A percentile compares a stretch with the other conserved stretches of the same genome.
Evolutionary conservation across 164 flowering plant species (phyloP).

Genomic region (Macadamia tetraphylla): DNA sequence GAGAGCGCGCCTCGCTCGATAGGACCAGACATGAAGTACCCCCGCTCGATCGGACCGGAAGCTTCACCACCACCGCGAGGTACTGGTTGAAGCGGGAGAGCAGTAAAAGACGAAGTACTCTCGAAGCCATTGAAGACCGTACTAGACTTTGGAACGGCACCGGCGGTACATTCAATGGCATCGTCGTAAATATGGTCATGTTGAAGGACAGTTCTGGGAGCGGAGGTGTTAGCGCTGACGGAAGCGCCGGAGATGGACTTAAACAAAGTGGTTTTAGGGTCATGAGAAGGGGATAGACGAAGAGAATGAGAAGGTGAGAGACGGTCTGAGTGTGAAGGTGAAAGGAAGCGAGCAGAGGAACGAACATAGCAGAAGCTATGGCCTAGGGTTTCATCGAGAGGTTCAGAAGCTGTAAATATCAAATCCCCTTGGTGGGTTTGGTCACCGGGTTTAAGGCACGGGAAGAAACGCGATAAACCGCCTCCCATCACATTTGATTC

Average conservation of each 20-base stretch:
- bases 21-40: constrained; percentile 96
- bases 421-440: constrained; percentile 28
- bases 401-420: constrained; percentile 42
- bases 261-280: constrained; percentile 47
- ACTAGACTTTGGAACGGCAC: constrained; percentile 10
- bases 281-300: constrained; percentile 56
- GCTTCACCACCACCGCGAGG: constrained; percentile 45
- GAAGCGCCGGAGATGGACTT: constrained; percentile 92
- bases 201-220: constrained; percentile 66
- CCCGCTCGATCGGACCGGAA: constrained; percentile 56
- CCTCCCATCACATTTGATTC: constrained; percentile 34
- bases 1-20: constrained; percentile 84
- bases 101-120: constrained; percentile 70
- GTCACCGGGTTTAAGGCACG: constrained; percentile 13
- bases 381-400: constrained; percentile 92
- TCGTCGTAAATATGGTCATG: constrained; percentile 38
- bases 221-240: constrained; percentile 80
- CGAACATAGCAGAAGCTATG: constrained; percentile 97
- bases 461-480: constrained; percentile 25
- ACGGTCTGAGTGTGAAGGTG: constrained; percentile 71
- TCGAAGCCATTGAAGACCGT: constrained; percentile 64
- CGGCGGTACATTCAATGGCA: constrained; percentile 18
- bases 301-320: constrained; percentile 64
- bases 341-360: constrained; percentile 64
- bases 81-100: constrained; percentile 78